These are phyloP conservation scores for Penicillium sp. DNA, from an alignment of 2,329 filamentous ascomycete species.

Conservation along the genomic window DNA sequence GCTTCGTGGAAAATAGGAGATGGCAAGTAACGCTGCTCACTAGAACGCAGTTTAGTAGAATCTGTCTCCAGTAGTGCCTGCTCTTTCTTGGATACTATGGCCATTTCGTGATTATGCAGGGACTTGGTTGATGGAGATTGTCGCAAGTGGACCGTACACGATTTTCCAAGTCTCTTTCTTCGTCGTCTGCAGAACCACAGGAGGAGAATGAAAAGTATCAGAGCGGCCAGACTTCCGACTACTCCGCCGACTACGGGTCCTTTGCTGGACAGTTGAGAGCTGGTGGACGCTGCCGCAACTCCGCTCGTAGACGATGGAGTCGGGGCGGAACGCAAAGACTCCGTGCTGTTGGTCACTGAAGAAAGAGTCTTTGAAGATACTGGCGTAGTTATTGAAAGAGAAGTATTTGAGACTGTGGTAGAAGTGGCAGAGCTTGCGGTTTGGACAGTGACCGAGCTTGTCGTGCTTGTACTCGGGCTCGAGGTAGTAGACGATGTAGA, in stretches of 20 bases:
- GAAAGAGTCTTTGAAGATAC: neutral
- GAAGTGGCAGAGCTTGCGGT: slow-evolving; percentile 3
- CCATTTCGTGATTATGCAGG: slow-evolving; percentile 4
- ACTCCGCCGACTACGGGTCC: slow-evolving; percentile 32
- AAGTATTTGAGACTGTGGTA: slow-evolving; percentile 1
- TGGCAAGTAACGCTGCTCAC: neutral
- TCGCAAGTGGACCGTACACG: slow-evolving; percentile 10
- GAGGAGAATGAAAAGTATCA: slow-evolving; percentile 18
- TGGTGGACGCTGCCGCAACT: neutral
- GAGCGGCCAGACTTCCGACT: slow-evolving; percentile 20
- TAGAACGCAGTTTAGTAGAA: neutral
- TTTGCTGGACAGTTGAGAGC: neutral
- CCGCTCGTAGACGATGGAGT: neutral
- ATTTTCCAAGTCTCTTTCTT: slow-evolving; percentile 17
- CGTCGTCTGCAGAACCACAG: slow-evolving; percentile 25
- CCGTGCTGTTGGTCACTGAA: neutral
- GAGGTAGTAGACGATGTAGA: neutral
- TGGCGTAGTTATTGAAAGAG: slow-evolving; percentile 6
- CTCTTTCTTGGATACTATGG: neutral
- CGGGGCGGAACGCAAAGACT: neutral
- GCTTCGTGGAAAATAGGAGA: neutral
- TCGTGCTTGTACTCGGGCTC: slow-evolving; percentile 1
- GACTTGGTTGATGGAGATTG: neutral
- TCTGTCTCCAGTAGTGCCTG: neutral
- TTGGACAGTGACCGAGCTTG: neutral